Conservation (phyloP, 345 rosid genomes). For the Lagerstroemia speciosa region DNA sequence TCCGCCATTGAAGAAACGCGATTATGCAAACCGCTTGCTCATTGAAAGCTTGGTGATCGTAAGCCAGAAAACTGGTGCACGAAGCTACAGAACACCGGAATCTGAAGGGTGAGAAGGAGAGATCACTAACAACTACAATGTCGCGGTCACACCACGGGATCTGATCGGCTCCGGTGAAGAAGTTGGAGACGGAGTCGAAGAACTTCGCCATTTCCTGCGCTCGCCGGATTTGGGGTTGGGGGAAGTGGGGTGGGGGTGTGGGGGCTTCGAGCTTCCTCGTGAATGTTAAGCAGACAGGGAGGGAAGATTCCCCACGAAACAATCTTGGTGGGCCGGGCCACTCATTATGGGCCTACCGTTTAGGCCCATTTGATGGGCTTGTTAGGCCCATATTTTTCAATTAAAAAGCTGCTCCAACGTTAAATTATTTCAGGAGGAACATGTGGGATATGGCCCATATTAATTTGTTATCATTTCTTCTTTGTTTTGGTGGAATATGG, state of each 20-base stretch:
- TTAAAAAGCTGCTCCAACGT: too few relatives aligned
- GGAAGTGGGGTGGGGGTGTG: neutral
- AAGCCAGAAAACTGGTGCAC: neutral
- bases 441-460: too few relatives aligned
- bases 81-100: neutral
- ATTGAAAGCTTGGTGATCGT: too few relatives aligned
- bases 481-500: too few relatives aligned
- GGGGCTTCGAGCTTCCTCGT: neutral
- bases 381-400: too few relatives aligned
- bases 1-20: neutral
- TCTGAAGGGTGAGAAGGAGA: neutral
- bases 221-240: neutral
- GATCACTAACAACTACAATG: slow-evolving; percentile 42
- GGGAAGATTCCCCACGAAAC: neutral
- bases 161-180: slow-evolving; percentile 62
- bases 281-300: neutral
- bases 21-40: neutral
- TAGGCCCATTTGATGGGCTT: too few relatives aligned
- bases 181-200: slow-evolving; percentile 36
- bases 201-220: slow-evolving; percentile 28
- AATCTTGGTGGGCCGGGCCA: neutral
- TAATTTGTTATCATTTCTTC: too few relatives aligned
- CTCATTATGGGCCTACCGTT: neutral
- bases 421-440: too few relatives aligned
- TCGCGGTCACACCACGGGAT: slow-evolving; percentile 72